phyloP scores from a whole-genome alignment of 1,284 basidiomycete species.

The Boletus coffeatus region DNA sequence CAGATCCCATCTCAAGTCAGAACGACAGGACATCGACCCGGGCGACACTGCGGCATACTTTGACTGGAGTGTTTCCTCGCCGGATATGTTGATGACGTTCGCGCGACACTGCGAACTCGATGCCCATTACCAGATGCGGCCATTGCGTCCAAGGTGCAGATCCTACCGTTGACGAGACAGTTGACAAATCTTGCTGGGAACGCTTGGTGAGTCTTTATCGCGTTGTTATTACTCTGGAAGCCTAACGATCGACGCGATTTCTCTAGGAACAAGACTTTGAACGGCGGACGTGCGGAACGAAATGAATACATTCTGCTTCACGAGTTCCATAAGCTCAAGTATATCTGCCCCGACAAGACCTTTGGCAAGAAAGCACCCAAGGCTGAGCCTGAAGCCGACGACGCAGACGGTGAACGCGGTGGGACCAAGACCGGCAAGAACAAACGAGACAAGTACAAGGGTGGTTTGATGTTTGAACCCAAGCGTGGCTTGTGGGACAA shows the following conservation, averaged over 20 bases:
- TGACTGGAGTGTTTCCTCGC: constrained; percentile 76
- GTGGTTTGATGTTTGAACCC: constrained; percentile 97
- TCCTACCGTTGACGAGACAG: constrained; percentile 86
- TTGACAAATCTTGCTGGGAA: constrained; percentile 98
- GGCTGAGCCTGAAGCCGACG: constrained; percentile 39
- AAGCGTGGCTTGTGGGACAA: constrained; percentile 97
- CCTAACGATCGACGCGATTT: background rate
- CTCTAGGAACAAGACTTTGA: constrained; percentile 87
- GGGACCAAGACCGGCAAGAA: constrained; percentile 51
- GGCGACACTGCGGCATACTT: constrained; percentile 93
- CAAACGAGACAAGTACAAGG: constrained; percentile 96
- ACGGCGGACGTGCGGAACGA: constrained; percentile 94
- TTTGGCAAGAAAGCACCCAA: constrained; percentile 66
- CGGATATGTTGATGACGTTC: constrained; percentile 82
- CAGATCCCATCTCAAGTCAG: constrained; percentile 80
- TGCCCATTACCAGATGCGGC: constrained; percentile 96
- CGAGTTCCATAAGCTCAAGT: constrained; percentile 96
- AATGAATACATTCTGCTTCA: constrained; percentile 99
- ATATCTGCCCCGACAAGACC: constrained; percentile 93
- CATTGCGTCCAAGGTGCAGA: constrained; percentile 86
- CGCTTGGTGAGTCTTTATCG: constrained; percentile 63
- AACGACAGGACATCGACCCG: constrained; percentile 90
- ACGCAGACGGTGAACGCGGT: constrained; percentile 57
- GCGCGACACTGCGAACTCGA: constrained; percentile 92
- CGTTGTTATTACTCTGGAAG: constrained; percentile 28